Evolutionary conservation across 352 stramenopile genomes (phyloP), one percentile per base, ranked within the genome.

Genomic region (Phytophthora pistaciae): DNA sequence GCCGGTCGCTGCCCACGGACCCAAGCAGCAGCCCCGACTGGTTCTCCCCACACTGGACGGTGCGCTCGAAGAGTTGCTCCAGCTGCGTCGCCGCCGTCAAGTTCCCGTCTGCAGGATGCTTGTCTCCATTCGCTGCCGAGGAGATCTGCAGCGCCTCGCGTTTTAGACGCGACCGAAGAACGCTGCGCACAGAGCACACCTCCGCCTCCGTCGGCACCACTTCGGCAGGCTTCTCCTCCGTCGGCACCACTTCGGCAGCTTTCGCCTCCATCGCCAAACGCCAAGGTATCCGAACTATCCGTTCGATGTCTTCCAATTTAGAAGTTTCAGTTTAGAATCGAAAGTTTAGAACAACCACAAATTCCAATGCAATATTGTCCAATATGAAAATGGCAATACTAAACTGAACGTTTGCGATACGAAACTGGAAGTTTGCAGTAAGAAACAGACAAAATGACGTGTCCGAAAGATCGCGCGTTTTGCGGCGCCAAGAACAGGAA

Each of bases 11-110:
- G 27, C 86, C 84, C 42, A 65, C 64, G 16, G 83, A 85, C n/a
- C 82, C 87, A 5, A 96, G 77, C 25, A 96, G 68, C 62, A 96
- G 56, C 3, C 84, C 87, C 20, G 85, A 94, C 64, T 96, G 87
- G 76, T 91, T 95, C 58, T 96, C 86, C 13, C 89, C 89, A 42
- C 72, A 82, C 46, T 79, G 66, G 44, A 93, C 76, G 10, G 87
- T 96, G 55, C 89, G 84, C 58, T 90, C 82, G 42, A 95, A 88
- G 3, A 95, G 74, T 36, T 76, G 70, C 54, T 91, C 83, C 3
- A 94, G 58, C 57, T 83, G 78, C n/a, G 64, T 63, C 20, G 75
- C 61, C 52, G 75, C 65, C 42, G 25, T 20, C 29, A 58, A 38
- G 8, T 44, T 61, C 8, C 33, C 33, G 13, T 61, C 21, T 42